Base-by-base conservation (phyloP, 495 filamentous ascomycete genomes). In the Haplographium delicatum region DNA sequence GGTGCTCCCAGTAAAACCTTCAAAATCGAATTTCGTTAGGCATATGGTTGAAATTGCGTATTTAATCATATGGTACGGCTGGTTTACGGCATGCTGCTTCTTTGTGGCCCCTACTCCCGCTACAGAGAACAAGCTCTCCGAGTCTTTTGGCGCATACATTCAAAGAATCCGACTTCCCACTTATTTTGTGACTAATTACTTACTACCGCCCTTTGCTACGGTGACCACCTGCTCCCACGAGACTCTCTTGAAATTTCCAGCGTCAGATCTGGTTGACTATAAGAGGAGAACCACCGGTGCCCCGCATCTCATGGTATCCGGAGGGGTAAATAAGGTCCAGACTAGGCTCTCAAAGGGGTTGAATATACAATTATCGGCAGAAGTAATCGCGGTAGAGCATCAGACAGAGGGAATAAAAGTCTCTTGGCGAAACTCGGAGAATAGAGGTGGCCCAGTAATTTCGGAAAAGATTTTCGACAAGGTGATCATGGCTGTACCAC, bases 161-260 rank as follows among this genome's bases (percentile, higher is more conserved):
- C 26, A 57, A 4, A 63, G 78, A 4, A 74, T 79, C 9, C 40
- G 52, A n/a, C 41, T 80, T 6, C 73, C 76, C 0, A 49, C 49
- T 3, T 65, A 67, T 25, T 74, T 72, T 43, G 60, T 64, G 31
- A 59, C 43, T 5, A 54, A 63, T 23, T 81, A 79, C 49, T 60
- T 80, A 9, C 65, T 80, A 4, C 78, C 78, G 3, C 59, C 79
- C 10, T 69, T 81, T 31, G 72, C 73, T 6, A 71, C 70, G 15
- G 73, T 78, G 3, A 64, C 67, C 8, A 81, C 78, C 5, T 82
- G 76, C 50, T 62, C 74, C 2, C 76, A 77, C 22, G 55, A 71
- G 1, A 64, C 64, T n/a, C 54, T 82, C 0, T 64, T 81, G 13
- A 50, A 56, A 8, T 81, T 76, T 48, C 76, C 76, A 0, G 76